phyloP scores from a whole-genome alignment of 352 stramenopile species.

The Salisapilia sapeloensis region DNA sequence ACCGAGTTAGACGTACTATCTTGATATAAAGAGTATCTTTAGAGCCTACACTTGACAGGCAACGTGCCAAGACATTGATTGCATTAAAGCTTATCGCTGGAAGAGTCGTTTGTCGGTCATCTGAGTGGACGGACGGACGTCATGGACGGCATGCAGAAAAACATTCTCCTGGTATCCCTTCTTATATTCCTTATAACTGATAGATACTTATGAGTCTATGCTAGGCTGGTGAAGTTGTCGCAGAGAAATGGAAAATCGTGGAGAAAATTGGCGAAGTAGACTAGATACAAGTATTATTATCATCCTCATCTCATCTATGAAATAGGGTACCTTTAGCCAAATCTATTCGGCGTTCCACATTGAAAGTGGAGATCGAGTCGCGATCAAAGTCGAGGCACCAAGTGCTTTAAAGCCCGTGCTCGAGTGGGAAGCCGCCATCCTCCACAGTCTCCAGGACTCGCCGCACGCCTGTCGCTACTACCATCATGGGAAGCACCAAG shows the following conservation, averaged over 20 bases:
- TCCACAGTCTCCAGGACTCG: slow-evolving; percentile 73
- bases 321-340: slow-evolving; percentile 73
- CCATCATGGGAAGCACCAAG: slow-evolving; percentile 73
- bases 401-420: slow-evolving; percentile 78
- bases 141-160: slow-evolving; percentile 63
- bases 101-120: too few species aligned
- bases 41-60: too few species aligned
- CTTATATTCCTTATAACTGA: slow-evolving; percentile 1
- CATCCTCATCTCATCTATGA: slow-evolving; percentile 1
- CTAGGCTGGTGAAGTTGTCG: slow-evolving; percentile 67
- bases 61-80: too few species aligned
- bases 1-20: too few species aligned
- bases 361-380: slow-evolving; percentile 53
- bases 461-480: slow-evolving; percentile 72
- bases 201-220: neutral
- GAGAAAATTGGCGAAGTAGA: slow-evolving; percentile 78
- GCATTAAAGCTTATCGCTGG: too few species aligned
- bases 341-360: slow-evolving; percentile 78
- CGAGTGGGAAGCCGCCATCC: slow-evolving; percentile 79
- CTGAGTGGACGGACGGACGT: too few species aligned
- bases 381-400: slow-evolving; percentile 73
- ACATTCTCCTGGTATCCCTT: slow-evolving; percentile 60
- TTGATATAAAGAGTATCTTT: too few species aligned
- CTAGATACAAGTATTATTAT: neutral
- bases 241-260: slow-evolving; percentile 66